A percentile compares a stretch with the other conserved stretches of the same genome.
These are phyloP conservation scores for Nidula microcarpa DNA, from an alignment of 768 basidiomycete species.

Conservation along the genomic window DNA sequence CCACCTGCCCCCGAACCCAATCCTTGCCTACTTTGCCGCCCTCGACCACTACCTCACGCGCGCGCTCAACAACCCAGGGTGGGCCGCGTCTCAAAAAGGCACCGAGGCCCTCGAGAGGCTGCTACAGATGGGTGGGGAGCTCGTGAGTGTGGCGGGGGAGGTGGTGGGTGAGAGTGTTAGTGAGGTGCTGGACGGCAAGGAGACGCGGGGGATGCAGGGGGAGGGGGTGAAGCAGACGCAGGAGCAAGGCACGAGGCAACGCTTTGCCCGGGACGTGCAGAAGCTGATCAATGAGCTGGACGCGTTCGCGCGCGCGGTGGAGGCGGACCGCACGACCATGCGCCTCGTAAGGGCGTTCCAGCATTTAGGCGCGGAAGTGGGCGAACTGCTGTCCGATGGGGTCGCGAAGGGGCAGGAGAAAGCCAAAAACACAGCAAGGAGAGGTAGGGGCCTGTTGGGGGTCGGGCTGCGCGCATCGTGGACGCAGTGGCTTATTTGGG, in stretches of 20 bases:
- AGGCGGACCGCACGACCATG: conserved; percentile 19
- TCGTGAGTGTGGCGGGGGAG: conserved; percentile 15
- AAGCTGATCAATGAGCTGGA: conserved; percentile 12
- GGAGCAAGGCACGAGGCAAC: conserved; percentile 1
- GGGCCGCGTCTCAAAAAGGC: conserved; percentile 14
- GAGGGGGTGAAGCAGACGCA: background rate
- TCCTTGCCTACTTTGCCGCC: conserved; percentile 13
- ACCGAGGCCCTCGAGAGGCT: conserved; percentile 10
- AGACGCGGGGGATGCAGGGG: conserved; percentile 4
- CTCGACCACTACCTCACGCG: conserved; percentile 17
- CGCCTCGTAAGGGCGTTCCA: conserved; percentile 13
- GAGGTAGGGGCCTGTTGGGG: background rate
- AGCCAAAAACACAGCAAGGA: conserved; percentile 4
- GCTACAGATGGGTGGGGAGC: conserved; percentile 15
- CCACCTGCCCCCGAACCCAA: conserved; percentile 3
- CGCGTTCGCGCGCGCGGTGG: conserved; percentile 12
- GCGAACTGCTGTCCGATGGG: conserved; percentile 6
- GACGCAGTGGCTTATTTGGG: conserved; percentile 27
- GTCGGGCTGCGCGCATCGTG: conserved; percentile 13
- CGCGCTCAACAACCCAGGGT: conserved; percentile 17
- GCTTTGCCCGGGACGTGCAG: conserved; percentile 8
- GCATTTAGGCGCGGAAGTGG: conserved; percentile 8
- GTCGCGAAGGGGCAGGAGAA: background rate
- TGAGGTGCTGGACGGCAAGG: background rate
- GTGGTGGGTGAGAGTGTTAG: conserved; percentile 9